Conservation (phyloP, 768 basidiomycete genomes). For the Cystobasidium tubakii region DNA sequence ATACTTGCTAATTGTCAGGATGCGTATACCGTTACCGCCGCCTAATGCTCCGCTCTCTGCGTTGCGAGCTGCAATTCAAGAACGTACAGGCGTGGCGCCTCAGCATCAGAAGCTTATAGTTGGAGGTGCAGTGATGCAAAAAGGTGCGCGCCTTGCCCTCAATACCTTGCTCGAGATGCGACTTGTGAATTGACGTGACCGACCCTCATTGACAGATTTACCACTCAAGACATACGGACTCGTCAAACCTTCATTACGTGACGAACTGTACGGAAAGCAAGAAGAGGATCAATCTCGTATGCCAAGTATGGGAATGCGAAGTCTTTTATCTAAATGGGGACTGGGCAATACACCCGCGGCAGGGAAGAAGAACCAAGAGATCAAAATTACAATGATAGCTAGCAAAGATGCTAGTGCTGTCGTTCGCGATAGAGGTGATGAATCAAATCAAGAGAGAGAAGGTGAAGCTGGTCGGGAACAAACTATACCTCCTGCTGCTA, state of each 20-base stretch:
- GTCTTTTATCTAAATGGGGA: constrained; percentile 30
- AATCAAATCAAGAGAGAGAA: background rate
- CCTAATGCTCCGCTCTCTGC: constrained; percentile 27
- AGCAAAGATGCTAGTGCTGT: constrained; percentile 25
- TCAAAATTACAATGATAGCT: constrained; percentile 34
- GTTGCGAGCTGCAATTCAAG: constrained; percentile 19
- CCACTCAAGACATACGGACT: constrained; percentile 34
- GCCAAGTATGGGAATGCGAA: background rate
- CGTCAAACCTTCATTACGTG: constrained; percentile 18
- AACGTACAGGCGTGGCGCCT: constrained; percentile 34
- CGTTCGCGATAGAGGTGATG: constrained; percentile 4
- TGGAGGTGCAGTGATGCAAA: constrained; percentile 20
- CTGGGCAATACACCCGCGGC: constrained; percentile 3
- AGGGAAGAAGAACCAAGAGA: constrained; percentile 9
- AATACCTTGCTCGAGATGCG: too few species aligned
- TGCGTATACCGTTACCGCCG: constrained; percentile 22
- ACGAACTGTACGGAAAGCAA: background rate
- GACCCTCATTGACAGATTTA: constrained; percentile 23
- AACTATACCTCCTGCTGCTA: too few species aligned
- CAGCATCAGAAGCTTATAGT: constrained; percentile 36
- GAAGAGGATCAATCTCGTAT: constrained; percentile 1
- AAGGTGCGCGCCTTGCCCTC: background rate
- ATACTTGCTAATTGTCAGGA: background rate
- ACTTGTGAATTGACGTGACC: too few species aligned
- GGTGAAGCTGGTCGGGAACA: background rate